Percentiles rank a stretch among this genome's conserved stretches.
phyloP scores from a whole-genome alignment of 1,284 basidiomycete species.

The Pyrrhoderma noxium region DNA sequence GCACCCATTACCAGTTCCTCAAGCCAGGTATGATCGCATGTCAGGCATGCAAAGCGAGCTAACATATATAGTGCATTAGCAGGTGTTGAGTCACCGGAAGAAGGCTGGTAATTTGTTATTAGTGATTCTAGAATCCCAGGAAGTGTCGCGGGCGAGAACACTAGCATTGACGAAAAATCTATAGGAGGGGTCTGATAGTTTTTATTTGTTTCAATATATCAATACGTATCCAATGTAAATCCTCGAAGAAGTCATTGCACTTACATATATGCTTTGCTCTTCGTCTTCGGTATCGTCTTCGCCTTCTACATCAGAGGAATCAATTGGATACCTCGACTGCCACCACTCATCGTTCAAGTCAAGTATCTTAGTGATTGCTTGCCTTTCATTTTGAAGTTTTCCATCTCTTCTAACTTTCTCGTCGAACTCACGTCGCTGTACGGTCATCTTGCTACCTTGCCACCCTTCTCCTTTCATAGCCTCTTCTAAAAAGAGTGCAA shows the following conservation, averaged over 20 bases:
- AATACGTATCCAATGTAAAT: no score
- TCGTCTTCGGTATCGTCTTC: conserved; percentile 38
- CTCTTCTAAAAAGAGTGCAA: conserved; percentile 72
- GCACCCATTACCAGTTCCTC: conserved; percentile 89
- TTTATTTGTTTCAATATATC: no score
- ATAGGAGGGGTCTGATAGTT: conserved; percentile 68
- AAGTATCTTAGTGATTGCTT: conserved; percentile 46
- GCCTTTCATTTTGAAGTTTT: conserved; percentile 44
- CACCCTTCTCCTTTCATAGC: conserved; percentile 74
- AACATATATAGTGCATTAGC: conserved; percentile 80
- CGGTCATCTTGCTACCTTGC: conserved; percentile 63
- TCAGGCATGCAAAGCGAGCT: conserved; percentile 80
- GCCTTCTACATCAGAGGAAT: conserved; percentile 32
- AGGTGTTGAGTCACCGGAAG: conserved; percentile 66
- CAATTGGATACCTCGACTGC: conserved; percentile 34
- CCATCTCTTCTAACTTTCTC: conserved; percentile 49
- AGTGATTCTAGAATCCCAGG: conserved; percentile 75
- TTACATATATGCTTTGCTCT: conserved; percentile 46
- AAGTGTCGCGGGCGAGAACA: conserved; percentile 76
- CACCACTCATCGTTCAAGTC: conserved; percentile 57
- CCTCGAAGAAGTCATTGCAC: conserved; percentile 22
- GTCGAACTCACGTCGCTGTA: conserved; percentile 48
- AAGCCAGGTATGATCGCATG: conserved; percentile 82
- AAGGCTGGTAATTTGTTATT: conserved; percentile 63
- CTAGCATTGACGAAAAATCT: conserved; percentile 82